A percentile compares a stretch with the other conserved stretches of the same genome.
These are phyloP conservation scores for Neopestalotiopsis clavispora DNA, from an alignment of 2,329 filamentous ascomycete species.

Conservation along the genomic window DNA sequence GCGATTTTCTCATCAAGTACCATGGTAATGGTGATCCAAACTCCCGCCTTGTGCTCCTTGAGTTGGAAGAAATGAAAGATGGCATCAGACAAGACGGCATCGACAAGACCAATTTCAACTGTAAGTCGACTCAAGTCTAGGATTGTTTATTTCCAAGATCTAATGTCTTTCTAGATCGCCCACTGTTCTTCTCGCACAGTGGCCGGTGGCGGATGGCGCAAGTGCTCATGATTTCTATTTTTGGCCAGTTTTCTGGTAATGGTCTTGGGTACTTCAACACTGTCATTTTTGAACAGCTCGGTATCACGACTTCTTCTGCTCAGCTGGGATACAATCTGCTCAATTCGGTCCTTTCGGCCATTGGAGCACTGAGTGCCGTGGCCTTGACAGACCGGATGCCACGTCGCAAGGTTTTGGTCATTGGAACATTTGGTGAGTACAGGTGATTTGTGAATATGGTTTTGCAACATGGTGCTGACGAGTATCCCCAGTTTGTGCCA, in stretches of 20 bases:
- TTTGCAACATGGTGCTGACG: slow-evolving; percentile 11
- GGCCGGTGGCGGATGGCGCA: slow-evolving; percentile 54
- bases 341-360: slow-evolving; percentile 49
- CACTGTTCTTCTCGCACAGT: slow-evolving; percentile 46
- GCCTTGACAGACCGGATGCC: slow-evolving; percentile 49
- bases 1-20: slow-evolving; percentile 46
- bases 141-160: no score
- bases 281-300: slow-evolving; percentile 48
- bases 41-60: slow-evolving; percentile 44
- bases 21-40: slow-evolving; percentile 47
- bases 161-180: slow-evolving; percentile 40
- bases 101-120: slow-evolving; percentile 54
- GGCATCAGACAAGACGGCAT: slow-evolving; percentile 49
- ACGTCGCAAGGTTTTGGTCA: slow-evolving; percentile 50
- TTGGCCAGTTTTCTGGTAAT: slow-evolving; percentile 56
- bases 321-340: slow-evolving; percentile 54
- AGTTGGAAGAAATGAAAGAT: slow-evolving; percentile 48
- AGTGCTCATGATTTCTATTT: slow-evolving; percentile 55
- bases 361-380: slow-evolving; percentile 50
- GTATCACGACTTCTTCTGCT: slow-evolving; percentile 38
- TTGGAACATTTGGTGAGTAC: slow-evolving; percentile 44
- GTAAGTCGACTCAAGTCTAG: slow-evolving; percentile 31
- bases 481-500: slow-evolving; percentile 38
- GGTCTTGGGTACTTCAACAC: slow-evolving; percentile 57
- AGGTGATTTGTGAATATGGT: slow-evolving; percentile 18